Percentiles rank a stretch among this genome's conserved stretches.
Conservation (phyloP, 2,329 filamentous ascomycete species). For the Akanthomyces uredinophilus region DNA sequence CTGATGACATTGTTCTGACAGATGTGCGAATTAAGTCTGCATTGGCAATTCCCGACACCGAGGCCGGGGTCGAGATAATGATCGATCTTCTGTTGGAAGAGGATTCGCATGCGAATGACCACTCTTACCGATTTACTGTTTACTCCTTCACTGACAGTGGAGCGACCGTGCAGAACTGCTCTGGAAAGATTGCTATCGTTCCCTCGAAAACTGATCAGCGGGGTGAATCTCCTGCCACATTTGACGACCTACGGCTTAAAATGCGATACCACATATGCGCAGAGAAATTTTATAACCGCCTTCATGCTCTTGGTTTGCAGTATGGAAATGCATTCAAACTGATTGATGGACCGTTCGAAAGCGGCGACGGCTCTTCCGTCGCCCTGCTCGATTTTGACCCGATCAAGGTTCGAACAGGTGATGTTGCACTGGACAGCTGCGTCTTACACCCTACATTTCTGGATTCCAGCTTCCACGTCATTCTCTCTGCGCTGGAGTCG, state of each 20-base stretch:
- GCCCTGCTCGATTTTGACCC: slow-evolving; percentile 21
- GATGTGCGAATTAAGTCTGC: slow-evolving; percentile 23
- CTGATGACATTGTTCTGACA: slow-evolving; percentile 18
- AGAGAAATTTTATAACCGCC: slow-evolving; percentile 21
- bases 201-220: slow-evolving; percentile 4
- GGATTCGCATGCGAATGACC: slow-evolving; percentile 19
- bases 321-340: slow-evolving; percentile 23
- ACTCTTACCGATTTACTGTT: slow-evolving; percentile 22
- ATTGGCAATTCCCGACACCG: slow-evolving; percentile 20
- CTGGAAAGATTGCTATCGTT: slow-evolving; percentile 16
- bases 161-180: slow-evolving; percentile 22
- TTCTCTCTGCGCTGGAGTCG: slow-evolving; percentile 23
- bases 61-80: slow-evolving; percentile 23
- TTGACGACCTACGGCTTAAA: background rate
- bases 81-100: slow-evolving; percentile 21
- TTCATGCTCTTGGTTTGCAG: slow-evolving; percentile 20
- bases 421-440: slow-evolving; percentile 15
- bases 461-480: slow-evolving; percentile 24
- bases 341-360: slow-evolving; percentile 21
- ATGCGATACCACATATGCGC: background rate
- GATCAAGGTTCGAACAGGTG: slow-evolving; percentile 15
- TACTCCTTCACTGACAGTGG: slow-evolving; percentile 23
- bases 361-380: slow-evolving; percentile 20
- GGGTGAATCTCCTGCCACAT: background rate
- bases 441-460: slow-evolving; percentile 18